These are phyloP conservation scores for Cinnamomum micranthum DNA, from an alignment of 164 flowering plant genomes.

Conservation along the genomic window DNA sequence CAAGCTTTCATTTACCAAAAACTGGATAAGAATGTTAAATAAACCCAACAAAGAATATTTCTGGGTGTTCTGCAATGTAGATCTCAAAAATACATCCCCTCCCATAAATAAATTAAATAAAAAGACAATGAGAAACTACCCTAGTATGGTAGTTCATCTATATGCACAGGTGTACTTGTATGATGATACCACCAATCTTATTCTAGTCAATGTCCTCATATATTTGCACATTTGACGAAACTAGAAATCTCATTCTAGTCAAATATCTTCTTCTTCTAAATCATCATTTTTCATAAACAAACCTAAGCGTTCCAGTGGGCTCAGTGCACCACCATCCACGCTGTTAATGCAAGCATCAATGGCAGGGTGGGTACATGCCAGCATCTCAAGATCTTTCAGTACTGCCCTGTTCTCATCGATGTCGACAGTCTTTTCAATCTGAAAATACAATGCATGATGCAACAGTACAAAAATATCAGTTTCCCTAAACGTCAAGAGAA, in stretches of 20 bases:
- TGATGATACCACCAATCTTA: background rate
- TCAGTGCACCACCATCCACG: conserved; percentile 3
- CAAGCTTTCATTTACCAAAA: no score
- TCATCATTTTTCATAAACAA: conserved; percentile 31
- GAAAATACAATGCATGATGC: background rate
- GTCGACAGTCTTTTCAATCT: conserved; percentile 72
- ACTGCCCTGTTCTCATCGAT: conserved; percentile 39
- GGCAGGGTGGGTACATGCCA: conserved; percentile 20
- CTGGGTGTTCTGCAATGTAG: no score
- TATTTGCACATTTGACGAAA: background rate
- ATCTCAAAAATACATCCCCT: no score
- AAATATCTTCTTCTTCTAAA: conserved; percentile 34
- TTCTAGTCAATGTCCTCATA: background rate
- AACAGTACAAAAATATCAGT: background rate
- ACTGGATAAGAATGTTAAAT: no score
- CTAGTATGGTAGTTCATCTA: background rate
- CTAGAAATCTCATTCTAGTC: background rate
- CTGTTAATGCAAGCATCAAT: background rate
- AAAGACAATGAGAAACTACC: background rate
- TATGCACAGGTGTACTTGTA: background rate
- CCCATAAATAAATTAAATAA: no score
- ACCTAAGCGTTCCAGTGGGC: conserved; percentile 31
- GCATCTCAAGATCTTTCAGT: conserved; percentile 48
- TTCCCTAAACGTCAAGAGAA: background rate
- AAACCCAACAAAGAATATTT: no score